Base-by-base conservation (phyloP, 805 yeast species). In the Wickerhamomyces subpelliculosus region DNA sequence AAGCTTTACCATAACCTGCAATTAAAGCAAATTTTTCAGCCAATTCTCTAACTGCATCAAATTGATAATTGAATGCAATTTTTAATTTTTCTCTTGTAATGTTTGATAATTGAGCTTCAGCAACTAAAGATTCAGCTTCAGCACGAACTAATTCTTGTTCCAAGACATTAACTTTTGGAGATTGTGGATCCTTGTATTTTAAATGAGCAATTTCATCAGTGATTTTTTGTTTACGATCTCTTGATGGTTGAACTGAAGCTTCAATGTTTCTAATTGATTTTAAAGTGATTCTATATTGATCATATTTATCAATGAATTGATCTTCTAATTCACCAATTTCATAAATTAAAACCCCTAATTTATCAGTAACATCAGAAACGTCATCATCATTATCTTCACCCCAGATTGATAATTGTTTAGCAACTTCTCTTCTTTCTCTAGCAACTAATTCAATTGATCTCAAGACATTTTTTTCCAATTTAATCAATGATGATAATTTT, bases 111-210 rank as follows among this genome's bases (percentile, higher is more conserved):
- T 90, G 98, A 43, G 97, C 97, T 73, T 90, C 98, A 43, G 98
- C 98, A 56, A 90, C 98, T 55, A 90, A 79, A 36, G 96, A 87
- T 72, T 93, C 97, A 50, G 97, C 97, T 74, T 90, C 98, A 37
- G 97, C 97, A 68, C 98, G 82, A 51, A 93, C 97, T 62, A 93
- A 78, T 70, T 93, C 97, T 72, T 93, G 97, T 75, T 90, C 98
- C 64, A 90, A 78, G 39, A 89, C 90, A 49, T 85, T 80, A 51
- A 90, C 84, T 75, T 90, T 90, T 64, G 96, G 94, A 39, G 96
- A 87, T 69, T 84, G 87, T 47, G 98, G 97, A 67, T 90, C 97
- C 76, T 90, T 90, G 76, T 93, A 93, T 73, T 93, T 93, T 68
- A 90, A 78, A 68, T 86, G 87, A 47, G 97, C 97, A 68, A 90